These are phyloP conservation scores for Nigrospora osmanthi DNA, from an alignment of 2,329 filamentous ascomycete species.

Conservation along the genomic window DNA sequence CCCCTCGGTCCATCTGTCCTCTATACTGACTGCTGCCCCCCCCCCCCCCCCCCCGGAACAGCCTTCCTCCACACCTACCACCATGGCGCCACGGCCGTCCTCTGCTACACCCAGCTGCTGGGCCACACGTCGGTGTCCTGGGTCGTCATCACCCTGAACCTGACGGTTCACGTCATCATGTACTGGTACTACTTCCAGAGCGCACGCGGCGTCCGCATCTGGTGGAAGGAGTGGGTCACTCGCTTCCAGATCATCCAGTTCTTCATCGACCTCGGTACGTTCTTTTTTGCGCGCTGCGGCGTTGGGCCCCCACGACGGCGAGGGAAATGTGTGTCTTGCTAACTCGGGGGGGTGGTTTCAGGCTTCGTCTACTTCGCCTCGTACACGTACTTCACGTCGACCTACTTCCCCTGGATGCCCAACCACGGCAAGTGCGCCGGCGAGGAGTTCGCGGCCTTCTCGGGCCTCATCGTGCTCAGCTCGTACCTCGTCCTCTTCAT, in stretches of 20 bases:
- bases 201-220: conserved; percentile 87
- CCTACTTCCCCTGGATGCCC: conserved; percentile 80
- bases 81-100: conserved; percentile 90
- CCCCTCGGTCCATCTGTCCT: neutral
- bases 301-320: too few relatives aligned
- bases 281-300: neutral
- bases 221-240: conserved; percentile 99
- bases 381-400: conserved; percentile 95
- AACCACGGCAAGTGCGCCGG: conserved; percentile 82
- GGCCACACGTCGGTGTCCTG: conserved; percentile 90
- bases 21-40: conserved; percentile 19
- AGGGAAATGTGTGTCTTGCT: too few relatives aligned
- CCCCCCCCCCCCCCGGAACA: conserved; percentile 16
- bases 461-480: conserved; percentile 84
- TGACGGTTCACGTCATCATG: conserved; percentile 95
- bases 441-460: conserved; percentile 92
- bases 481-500: conserved; percentile 98
- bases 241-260: conserved; percentile 96
- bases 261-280: conserved; percentile 87
- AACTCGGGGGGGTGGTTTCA: conserved; percentile 22
- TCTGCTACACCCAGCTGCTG: conserved; percentile 96
- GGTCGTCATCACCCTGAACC: conserved; percentile 88
- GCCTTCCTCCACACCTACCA: conserved; percentile 99
- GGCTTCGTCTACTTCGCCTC: conserved; percentile 98
- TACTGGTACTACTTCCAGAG: conserved; percentile 99